Evolutionary conservation across 257 asterid genomes (phyloP).

Genomic region (Salvia rosmarinus): DNA sequence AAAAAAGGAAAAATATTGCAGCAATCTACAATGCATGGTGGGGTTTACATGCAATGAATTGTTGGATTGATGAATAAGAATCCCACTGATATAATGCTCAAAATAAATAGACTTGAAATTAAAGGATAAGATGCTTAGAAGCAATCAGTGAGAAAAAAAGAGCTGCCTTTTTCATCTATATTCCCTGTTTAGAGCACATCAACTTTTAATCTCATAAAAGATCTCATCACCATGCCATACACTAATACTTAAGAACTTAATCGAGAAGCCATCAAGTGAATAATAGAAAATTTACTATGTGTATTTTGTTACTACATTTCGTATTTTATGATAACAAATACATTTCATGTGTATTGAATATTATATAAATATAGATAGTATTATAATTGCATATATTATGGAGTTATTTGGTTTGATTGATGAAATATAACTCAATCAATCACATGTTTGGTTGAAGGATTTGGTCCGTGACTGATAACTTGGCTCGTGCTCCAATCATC

Average conservation of each 20-base stretch:
- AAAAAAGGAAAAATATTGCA: slow-evolving; percentile 10
- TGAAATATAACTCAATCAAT: no score
- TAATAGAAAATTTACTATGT: no score
- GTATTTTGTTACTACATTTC: neutral
- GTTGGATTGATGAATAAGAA: slow-evolving; percentile 71
- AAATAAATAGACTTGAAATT: slow-evolving; percentile 39
- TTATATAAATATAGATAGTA: no score
- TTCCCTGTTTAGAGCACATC: slow-evolving; percentile 49
- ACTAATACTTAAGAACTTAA: slow-evolving; percentile 30
- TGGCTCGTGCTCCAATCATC: no score
- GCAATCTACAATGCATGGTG: slow-evolving; percentile 30
- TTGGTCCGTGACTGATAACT: no score
- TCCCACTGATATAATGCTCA: slow-evolving; percentile 67
- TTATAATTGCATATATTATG: no score
- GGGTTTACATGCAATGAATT: slow-evolving; percentile 51
- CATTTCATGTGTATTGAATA: no score
- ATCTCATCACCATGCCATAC: slow-evolving; percentile 37
- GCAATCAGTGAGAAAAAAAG: slow-evolving; percentile 47
- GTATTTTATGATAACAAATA: neutral
- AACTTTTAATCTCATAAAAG: slow-evolving; percentile 34
- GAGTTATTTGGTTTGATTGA: no score
- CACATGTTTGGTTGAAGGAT: no score
- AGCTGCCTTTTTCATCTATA: slow-evolving; percentile 39
- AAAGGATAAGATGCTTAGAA: slow-evolving; percentile 57
- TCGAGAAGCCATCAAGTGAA: slow-evolving; percentile 23